phyloP scores from a whole-genome alignment of 257 asterid species.

The Thymus mandschuricus region DNA sequence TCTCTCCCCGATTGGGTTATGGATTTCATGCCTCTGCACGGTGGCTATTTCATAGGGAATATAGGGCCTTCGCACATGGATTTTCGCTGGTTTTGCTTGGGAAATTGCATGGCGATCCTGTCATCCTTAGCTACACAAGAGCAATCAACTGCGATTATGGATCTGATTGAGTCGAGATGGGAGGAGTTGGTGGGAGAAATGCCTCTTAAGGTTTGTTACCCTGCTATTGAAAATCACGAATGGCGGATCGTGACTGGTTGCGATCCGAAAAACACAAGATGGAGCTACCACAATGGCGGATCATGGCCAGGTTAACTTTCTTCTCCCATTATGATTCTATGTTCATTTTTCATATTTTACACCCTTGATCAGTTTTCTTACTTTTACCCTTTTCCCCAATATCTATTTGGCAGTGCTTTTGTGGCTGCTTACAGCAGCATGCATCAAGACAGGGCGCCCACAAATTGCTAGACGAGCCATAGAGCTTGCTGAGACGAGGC shows the following conservation, averaged over 20 bases:
- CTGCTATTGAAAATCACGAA: slow-evolving; percentile 59
- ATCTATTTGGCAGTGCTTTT: slow-evolving; percentile 39
- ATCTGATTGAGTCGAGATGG: slow-evolving; percentile 59
- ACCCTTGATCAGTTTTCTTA: too few relatives aligned
- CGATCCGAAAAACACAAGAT: slow-evolving; percentile 57
- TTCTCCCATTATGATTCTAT: background rate
- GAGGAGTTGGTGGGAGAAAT: slow-evolving; percentile 57
- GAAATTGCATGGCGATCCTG: slow-evolving; percentile 56
- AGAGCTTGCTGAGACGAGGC: slow-evolving; percentile 51
- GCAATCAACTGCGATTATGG: slow-evolving; percentile 58
- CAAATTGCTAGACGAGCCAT: slow-evolving; percentile 56
- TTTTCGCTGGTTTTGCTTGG: slow-evolving; percentile 63
- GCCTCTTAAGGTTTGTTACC: slow-evolving; percentile 61
- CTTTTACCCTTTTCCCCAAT: too few relatives aligned
- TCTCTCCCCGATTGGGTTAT: slow-evolving; percentile 59
- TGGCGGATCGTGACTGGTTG: slow-evolving; percentile 59
- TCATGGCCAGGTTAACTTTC: slow-evolving; percentile 54
- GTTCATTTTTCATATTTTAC: background rate
- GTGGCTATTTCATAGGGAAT: slow-evolving; percentile 59
- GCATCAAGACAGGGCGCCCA: slow-evolving; percentile 58
- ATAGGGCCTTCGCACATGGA: slow-evolving; percentile 58
- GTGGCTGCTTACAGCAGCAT: slow-evolving; percentile 61
- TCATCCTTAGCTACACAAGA: slow-evolving; percentile 54
- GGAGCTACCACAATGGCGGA: slow-evolving; percentile 66
- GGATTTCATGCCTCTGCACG: slow-evolving; percentile 55